A percentile compares a stretch with the other conserved stretches of the same genome.
phyloP scores from a whole-genome alignment of 108 stramenopile genomes.

The Fistulifera solaris region DNA sequence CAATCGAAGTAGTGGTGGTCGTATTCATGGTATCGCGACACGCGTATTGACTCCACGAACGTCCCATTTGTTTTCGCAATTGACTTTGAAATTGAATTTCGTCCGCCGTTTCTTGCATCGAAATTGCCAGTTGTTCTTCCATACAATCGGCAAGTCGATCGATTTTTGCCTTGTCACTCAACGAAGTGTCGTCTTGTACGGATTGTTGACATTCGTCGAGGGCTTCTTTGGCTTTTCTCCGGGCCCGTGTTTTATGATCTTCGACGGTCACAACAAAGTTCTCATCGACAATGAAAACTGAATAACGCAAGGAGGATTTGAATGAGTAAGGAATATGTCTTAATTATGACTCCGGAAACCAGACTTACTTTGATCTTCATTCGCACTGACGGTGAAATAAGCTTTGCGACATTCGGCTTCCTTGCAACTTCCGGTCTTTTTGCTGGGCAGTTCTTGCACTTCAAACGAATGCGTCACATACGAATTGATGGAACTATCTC shows the following conservation, averaged over 20 bases:
- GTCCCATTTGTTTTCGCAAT: slow-evolving; percentile 41
- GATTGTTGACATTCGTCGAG: slow-evolving; percentile 30
- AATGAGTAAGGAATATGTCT: neutral
- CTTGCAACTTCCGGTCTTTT: slow-evolving; percentile 51
- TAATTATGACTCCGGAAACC: neutral
- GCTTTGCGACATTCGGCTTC: slow-evolving; percentile 36
- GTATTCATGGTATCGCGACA: slow-evolving; percentile 43
- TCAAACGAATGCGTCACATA: slow-evolving; percentile 69
- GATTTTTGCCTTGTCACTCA: neutral
- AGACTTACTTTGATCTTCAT: slow-evolving; percentile 55
- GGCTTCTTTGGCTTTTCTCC: slow-evolving; percentile 27
- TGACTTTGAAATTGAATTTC: slow-evolving; percentile 52
- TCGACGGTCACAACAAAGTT: slow-evolving; percentile 31
- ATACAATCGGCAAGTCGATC: slow-evolving; percentile 36
- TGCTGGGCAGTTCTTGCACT: slow-evolving; percentile 56
- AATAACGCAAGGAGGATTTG: neutral
- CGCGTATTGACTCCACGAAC: slow-evolving; percentile 46
- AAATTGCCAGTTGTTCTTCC: slow-evolving; percentile 26
- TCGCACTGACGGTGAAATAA: slow-evolving; percentile 45
- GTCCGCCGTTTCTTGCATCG: slow-evolving; percentile 36
- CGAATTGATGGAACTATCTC: slow-evolving; percentile 27
- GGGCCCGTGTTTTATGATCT: slow-evolving; percentile 35
- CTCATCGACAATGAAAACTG: slow-evolving; percentile 17
- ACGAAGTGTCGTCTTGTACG: neutral
- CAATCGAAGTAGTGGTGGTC: slow-evolving; percentile 27